Percentiles rank a stretch among this genome's conserved stretches.
These are phyloP conservation scores for Cercospora brassicicola DNA, from an alignment of 2,329 filamentous ascomycete genomes.

Conservation along the genomic window DNA sequence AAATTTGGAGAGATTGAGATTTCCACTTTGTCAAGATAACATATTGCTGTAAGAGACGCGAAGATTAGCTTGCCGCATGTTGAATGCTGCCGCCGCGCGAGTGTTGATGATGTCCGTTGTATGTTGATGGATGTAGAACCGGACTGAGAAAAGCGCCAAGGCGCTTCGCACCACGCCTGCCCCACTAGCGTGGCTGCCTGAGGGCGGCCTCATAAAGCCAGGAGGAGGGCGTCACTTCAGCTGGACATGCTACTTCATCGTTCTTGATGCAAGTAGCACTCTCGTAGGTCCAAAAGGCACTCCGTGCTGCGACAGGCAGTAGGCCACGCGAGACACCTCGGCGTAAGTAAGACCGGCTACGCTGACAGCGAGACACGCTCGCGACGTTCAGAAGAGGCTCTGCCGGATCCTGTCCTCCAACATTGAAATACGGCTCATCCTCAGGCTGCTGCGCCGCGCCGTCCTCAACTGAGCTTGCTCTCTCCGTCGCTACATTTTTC, in stretches of 20 bases:
- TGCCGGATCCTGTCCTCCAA: neutral
- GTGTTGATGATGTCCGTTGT: slow-evolving; percentile 35
- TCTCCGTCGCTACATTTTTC: neutral
- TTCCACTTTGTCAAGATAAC: too few relatives aligned
- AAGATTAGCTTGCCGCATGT: too few relatives aligned
- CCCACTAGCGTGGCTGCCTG: slow-evolving; percentile 7
- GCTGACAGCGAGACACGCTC: neutral
- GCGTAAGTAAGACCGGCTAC: neutral
- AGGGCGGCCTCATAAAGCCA: neutral
- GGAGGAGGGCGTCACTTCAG: neutral
- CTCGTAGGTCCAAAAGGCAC: neutral
- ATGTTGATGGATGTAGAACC: neutral
- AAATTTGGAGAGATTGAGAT: too few relatives aligned
- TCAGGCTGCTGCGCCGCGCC: neutral
- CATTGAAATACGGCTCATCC: neutral
- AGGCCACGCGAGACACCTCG: neutral
- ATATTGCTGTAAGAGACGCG: too few relatives aligned
- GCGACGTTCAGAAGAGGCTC: neutral
- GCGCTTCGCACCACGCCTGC: neutral
- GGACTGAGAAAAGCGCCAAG: neutral
- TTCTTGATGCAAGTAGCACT: neutral
- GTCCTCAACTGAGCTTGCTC: neutral
- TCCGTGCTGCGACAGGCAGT: neutral
- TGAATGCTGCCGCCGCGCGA: too few relatives aligned
- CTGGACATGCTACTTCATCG: neutral